Base-by-base conservation (phyloP, 2,329 filamentous ascomycete species). In the Metarhizium humberi region DNA sequence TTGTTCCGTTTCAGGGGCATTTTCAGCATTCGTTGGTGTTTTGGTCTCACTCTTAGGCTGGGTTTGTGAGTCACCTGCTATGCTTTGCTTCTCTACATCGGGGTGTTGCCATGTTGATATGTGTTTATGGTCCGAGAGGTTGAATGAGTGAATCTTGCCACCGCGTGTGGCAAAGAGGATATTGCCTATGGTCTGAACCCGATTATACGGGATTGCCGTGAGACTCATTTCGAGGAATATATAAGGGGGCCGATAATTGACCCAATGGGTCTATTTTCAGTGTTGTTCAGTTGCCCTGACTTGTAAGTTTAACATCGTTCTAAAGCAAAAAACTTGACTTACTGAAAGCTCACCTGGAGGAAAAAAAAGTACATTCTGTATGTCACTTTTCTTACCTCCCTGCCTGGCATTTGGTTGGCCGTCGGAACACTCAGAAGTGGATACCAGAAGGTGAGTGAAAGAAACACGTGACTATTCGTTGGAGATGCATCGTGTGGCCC, bases 141-240 rank as follows among this genome's bases (percentile, higher is more conserved):
- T 77, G 67, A 90, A 86, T 2, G 83, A 81, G 64, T 89, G 80
- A 54, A 96, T 81, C 62, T 78, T 81, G 50, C 85, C 80, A 14
- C 89, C 90, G 58, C 85, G 84, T 30, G 89, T 88, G 42, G 87
- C 88, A 62, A 95, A 78, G 18, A 96, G 69, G 20, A 87, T 70
- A 61, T 78, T 69, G 49, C 79, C 79, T 57, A 73, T 72, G 40
- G 71, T 76, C 60, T 77, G 75, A 50, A 90, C 70, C 62, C 82
- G 80, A 62, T 87, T 86, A 63, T 87, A 87, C n/a, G 86, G 85
- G 56, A 80, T 66, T 7, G 43, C n/a, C 10, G 25, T 51, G 50
- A 57, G 40, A 51, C 50, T 55, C 56, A 57, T 57, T 2, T 48
- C 50, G 18, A 48, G 6, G 18, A 3, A 48, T 30, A 18, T 48